Conservation (phyloP, 208 protist genomes). For the Trypanosomatidae sp. region DNA sequence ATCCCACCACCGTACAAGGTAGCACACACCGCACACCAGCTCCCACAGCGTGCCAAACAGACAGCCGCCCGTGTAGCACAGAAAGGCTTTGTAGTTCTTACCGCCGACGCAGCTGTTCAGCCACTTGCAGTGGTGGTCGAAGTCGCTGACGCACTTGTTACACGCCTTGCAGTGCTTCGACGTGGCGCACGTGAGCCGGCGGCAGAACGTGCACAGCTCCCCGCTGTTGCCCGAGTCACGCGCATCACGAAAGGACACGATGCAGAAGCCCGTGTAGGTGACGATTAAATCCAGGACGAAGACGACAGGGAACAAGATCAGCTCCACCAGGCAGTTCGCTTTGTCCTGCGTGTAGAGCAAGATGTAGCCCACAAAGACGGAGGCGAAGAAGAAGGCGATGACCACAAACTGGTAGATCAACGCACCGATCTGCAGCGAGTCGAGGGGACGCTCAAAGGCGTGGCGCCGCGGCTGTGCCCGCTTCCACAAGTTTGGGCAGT, state of each 20-base stretch:
- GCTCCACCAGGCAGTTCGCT: slow-evolving; percentile 34
- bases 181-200: slow-evolving; percentile 40
- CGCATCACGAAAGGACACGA: too few relatives aligned
- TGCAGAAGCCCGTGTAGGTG: too few relatives aligned
- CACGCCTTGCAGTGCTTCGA: not conserved
- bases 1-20: slow-evolving; percentile 66
- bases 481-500: slow-evolving; percentile 53
- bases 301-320: too few relatives aligned
- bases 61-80: slow-evolving; percentile 45
- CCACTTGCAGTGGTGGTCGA: slow-evolving; percentile 59
- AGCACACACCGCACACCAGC: slow-evolving; percentile 31
- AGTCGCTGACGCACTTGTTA: too few relatives aligned
- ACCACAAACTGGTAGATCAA: slow-evolving; percentile 41
- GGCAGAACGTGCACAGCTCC: slow-evolving; percentile 68
- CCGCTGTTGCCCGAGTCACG: too few relatives aligned
- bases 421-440: slow-evolving; percentile 61
- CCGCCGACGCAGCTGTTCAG: slow-evolving; percentile 89
- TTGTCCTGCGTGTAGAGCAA: slow-evolving; percentile 41
- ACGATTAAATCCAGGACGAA: too few relatives aligned
- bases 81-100: slow-evolving; percentile 76
- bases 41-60: slow-evolving; percentile 21
- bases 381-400: slow-evolving; percentile 48
- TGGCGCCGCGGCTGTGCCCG: slow-evolving; percentile 47
- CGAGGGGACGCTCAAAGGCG: slow-evolving; percentile 70
- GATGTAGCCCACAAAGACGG: slow-evolving; percentile 44